Conservation (phyloP, 225 moss, liverwort and hornwort species). For the Bryum argenteum region DNA sequence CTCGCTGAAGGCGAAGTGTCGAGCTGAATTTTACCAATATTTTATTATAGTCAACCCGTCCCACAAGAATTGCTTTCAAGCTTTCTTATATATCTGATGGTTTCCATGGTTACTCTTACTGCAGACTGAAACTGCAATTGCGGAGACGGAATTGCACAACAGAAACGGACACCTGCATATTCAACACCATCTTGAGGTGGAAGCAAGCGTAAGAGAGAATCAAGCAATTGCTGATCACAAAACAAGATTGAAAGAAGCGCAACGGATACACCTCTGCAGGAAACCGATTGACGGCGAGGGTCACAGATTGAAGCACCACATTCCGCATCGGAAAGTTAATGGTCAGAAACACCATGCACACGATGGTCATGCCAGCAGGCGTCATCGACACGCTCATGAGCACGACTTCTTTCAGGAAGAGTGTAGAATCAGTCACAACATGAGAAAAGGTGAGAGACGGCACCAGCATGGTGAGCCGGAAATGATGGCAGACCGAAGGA, state of each 20-base stretch:
- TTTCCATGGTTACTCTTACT: constrained; percentile 11
- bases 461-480: constrained; percentile 31
- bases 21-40: not conserved
- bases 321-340: constrained; percentile 16
- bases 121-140: constrained; percentile 27
- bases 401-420: constrained; percentile 39
- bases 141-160: constrained; percentile 17
- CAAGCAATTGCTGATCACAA: not conserved
- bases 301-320: constrained; percentile 3
- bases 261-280: constrained; percentile 12
- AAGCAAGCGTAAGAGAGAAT: constrained; percentile 18
- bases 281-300: constrained; percentile 32
- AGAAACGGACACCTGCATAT: constrained; percentile 12
- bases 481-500: constrained; percentile 19
- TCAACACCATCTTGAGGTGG: constrained; percentile 21
- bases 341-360: constrained; percentile 23
- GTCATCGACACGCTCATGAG: constrained; percentile 32
- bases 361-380: constrained; percentile 27
- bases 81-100: constrained; percentile 5
- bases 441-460: constrained; percentile 31
- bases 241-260: constrained; percentile 20
- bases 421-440: constrained; percentile 23
- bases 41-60: not conserved
- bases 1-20: not conserved
- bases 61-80: not conserved